Base-by-base conservation (phyloP, 495 filamentous ascomycete genomes). In the Xylaria curta region DNA sequence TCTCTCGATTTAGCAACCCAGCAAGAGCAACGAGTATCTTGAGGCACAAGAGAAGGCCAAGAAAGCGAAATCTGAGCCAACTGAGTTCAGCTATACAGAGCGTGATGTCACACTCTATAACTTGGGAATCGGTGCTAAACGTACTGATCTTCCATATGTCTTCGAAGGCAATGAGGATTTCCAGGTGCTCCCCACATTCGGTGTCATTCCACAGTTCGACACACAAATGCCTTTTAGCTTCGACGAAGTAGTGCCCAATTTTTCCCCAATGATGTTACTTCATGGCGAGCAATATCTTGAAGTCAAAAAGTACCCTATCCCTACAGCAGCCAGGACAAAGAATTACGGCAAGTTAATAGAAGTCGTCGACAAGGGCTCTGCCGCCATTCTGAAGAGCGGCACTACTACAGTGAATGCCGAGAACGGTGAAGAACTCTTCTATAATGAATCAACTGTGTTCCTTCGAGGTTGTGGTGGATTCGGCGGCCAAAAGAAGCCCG, bases 261-360 rank as follows among this genome's bases (percentile, higher is more conserved):
- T 97, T 88, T 92, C 88, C 6, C 95, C 95, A 73, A 99, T 98
- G 97, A 97, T 98, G 95, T 90, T 99, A 63, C 91, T 99, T 24
- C 96, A 99, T 86, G 96, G 96, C 77, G 96, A 99, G 85, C 96
- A 99, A 84, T 99, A 95, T 87, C 93, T 98, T 74, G 97, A 98
- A 81, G 89, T 99, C 79, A 91, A 91, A 79, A 93, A 95, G 81
- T 97, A 89, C 85, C 96, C 97, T 61, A 94, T 99, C 81, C 96
- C 97, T 40, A 98, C 96, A 63, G 87, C 90, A 60, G 94, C 88
- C 60, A 91, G 89, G 49, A 91, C 97, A 47, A 81, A 94, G 78
- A 94, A 92, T 73, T 92, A 91, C 83, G 92, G 91, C 66, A 92
- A 91, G 81, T 91, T 99, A 72, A 88, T 99, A 71, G 96, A 99